phyloP scores from a whole-genome alignment of 1,284 basidiomycete species.

The Puccinia hordei region DNA sequence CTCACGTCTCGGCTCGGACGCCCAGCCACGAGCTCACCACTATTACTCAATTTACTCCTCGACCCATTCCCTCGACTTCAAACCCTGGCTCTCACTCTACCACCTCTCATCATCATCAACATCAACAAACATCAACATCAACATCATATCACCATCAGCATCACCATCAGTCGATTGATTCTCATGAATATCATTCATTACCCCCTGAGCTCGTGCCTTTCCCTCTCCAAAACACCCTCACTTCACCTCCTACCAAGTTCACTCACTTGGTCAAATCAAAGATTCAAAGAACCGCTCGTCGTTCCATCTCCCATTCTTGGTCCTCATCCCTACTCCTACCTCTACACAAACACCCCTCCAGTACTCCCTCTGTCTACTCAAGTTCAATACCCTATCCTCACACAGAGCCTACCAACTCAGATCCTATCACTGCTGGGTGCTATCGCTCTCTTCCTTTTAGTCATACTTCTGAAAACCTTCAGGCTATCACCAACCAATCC shows the following conservation, averaged over 20 bases:
- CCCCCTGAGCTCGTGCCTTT: slow-evolving; percentile 6
- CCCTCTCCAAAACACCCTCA: neutral
- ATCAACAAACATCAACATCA: neutral
- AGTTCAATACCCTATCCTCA: neutral
- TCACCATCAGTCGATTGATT: neutral
- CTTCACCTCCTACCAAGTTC: neutral
- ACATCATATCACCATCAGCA: neutral
- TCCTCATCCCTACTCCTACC: neutral
- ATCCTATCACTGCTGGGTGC: neutral
- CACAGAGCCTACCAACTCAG: neutral
- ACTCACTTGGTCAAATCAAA: neutral
- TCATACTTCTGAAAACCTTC: neutral
- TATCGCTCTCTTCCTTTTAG: neutral
- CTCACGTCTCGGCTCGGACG: neutral
- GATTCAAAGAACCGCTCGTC: slow-evolving; percentile 18
- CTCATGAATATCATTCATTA: slow-evolving; percentile 1
- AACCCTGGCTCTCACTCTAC: neutral
- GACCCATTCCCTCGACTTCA: neutral
- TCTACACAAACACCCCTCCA: neutral
- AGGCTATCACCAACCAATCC: neutral
- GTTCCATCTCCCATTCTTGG: slow-evolving; percentile 1
- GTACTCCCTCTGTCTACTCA: neutral
- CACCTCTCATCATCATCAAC: neutral
- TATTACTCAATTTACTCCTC: neutral
- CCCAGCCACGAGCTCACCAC: neutral